phyloP scores from a whole-genome alignment of 2,329 filamentous ascomycete genomes.

The Pezicula neosporulosa region DNA sequence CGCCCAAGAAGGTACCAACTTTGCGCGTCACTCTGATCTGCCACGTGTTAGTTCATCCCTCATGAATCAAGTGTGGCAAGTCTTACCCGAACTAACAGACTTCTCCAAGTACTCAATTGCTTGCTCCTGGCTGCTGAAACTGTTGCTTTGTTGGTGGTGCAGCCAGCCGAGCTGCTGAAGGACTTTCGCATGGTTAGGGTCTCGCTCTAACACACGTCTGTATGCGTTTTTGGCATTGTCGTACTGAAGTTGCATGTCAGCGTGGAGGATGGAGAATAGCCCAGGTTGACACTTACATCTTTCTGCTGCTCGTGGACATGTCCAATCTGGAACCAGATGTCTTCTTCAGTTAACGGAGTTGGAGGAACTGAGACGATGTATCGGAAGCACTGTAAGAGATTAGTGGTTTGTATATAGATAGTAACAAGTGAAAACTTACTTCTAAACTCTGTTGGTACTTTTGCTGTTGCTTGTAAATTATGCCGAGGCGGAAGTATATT shows the following conservation, averaged over 20 bases:
- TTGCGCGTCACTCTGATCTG: constrained; percentile 91
- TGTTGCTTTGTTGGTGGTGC: constrained; percentile 92
- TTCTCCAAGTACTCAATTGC: constrained; percentile 98
- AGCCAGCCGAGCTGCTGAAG: constrained; percentile 97
- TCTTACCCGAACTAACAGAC: constrained; percentile 84
- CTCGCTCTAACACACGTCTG: constrained; percentile 85
- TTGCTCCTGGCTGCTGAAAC: constrained; percentile 88
- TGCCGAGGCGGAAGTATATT: constrained; percentile 97
- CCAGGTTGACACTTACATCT: constrained; percentile 65
- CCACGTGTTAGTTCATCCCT: constrained; percentile 29
- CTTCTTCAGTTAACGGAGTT: constrained; percentile 88
- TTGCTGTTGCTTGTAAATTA: constrained; percentile 98
- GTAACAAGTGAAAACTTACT: constrained; percentile 45
- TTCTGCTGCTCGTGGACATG: constrained; percentile 99
- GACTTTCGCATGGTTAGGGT: constrained; percentile 96
- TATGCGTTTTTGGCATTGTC: constrained; percentile 92
- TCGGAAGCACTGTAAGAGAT: constrained; percentile 76
- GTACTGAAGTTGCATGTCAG: constrained; percentile 56
- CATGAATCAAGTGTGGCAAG: constrained; percentile 15
- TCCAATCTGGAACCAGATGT: constrained; percentile 99
- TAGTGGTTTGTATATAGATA: constrained; percentile 4
- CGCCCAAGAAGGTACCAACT: constrained; percentile 98
- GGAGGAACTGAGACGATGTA: constrained; percentile 95
- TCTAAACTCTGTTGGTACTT: constrained; percentile 92
- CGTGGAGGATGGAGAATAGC: background rate